Conservation (phyloP, 345 rosid species). For the Populus euphratica region DNA sequence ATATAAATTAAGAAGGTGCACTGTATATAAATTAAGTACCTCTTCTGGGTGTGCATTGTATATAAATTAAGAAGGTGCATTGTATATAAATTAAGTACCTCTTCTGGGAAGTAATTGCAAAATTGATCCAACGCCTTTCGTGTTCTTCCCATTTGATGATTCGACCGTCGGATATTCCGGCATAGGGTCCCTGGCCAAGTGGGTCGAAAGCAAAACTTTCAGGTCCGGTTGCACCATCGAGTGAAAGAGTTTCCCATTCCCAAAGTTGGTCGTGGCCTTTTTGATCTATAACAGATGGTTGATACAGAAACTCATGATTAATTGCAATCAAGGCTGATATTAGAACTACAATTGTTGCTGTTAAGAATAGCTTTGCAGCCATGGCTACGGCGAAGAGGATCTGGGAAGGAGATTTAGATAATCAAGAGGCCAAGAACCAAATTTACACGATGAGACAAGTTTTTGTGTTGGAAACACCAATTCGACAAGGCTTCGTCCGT, state of each 20-base stretch:
- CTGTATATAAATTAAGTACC: not conserved
- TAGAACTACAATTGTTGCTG: not conserved
- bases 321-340: not conserved
- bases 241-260: not conserved
- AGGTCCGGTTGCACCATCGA: slow-evolving; percentile 2
- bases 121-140: not conserved
- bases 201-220: slow-evolving; percentile 10
- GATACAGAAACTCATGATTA: not conserved
- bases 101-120: not conserved
- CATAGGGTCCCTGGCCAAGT: not conserved
- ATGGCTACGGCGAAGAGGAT: not conserved
- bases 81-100: not conserved
- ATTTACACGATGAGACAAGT: not conserved
- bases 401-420: not conserved
- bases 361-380: not conserved
- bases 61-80: too few relatives aligned
- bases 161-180: slow-evolving; percentile 6
- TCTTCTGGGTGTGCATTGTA: too few relatives aligned
- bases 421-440: not conserved
- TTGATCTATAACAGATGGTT: not conserved
- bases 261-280: too few relatives aligned
- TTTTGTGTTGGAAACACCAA: not conserved
- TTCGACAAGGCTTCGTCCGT: not conserved
- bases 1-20: too few relatives aligned
- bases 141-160: not conserved